Conservation (phyloP, 2,329 filamentous ascomycete species). For the Phialocephala subalpina region DNA sequence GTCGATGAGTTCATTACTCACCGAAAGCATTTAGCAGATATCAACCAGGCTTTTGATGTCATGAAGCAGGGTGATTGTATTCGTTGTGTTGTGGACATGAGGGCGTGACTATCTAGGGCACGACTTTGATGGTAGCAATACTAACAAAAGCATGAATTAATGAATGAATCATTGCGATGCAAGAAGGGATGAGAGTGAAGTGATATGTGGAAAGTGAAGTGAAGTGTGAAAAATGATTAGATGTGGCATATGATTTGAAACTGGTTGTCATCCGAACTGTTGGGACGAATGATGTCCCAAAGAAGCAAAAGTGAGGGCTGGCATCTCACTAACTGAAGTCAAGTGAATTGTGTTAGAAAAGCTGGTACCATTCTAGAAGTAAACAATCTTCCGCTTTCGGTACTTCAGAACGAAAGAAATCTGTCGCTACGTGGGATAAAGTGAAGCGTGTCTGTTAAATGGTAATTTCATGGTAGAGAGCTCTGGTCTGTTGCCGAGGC, state of each 20-base stretch:
- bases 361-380: neutral
- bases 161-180: neutral
- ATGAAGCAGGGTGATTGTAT: conserved; percentile 99
- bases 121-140: conserved; percentile 1
- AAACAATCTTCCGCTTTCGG: neutral
- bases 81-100: conserved; percentile 84
- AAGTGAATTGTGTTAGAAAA: neutral
- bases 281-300: neutral
- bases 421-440: too few species aligned
- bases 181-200: neutral
- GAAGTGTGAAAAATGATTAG: neutral
- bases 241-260: too few species aligned
- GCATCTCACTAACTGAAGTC: too few species aligned
- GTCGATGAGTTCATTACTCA: conserved; percentile 99
- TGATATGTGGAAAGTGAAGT: neutral
- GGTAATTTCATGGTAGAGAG: too few species aligned
- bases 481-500: too few species aligned
- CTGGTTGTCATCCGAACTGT: too few species aligned
- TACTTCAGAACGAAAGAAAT: too few species aligned
- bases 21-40: conserved; percentile 80
- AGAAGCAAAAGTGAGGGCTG: neutral
- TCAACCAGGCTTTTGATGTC: conserved; percentile 89
- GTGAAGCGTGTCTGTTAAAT: too few species aligned
- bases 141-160: conserved; percentile 8
- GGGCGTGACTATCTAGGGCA: conserved; percentile 24